Percentiles rank a stretch among this genome's conserved stretches.
phyloP scores from a whole-genome alignment of 2,329 filamentous ascomycete genomes.

The Coleophoma eucalyptorum region DNA sequence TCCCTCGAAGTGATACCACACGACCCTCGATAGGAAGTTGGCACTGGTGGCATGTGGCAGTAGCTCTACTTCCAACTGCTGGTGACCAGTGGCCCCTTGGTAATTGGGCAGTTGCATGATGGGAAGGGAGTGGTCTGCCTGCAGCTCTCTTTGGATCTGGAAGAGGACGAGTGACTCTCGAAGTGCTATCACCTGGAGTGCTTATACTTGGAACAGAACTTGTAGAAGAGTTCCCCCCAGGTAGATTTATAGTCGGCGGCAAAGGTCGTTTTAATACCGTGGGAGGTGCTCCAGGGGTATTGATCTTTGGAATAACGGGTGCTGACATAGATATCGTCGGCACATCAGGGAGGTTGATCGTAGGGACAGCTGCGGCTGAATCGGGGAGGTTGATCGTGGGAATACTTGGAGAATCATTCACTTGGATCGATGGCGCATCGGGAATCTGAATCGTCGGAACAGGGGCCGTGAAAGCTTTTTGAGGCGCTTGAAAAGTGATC shows the following conservation, averaged over 20 bases:
- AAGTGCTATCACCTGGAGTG: not conserved
- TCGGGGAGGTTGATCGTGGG: conserved; percentile 16
- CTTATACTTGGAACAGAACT: conserved; percentile 24
- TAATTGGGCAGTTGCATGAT: conserved; percentile 26
- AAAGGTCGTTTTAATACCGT: conserved; percentile 16
- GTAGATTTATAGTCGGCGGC: conserved; percentile 21
- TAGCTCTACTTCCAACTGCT: conserved; percentile 47
- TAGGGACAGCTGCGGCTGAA: conserved; percentile 15
- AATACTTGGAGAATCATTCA: conserved; percentile 29
- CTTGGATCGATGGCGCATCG: conserved; percentile 39
- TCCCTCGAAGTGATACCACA: conserved; percentile 78
- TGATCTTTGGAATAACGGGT: conserved; percentile 40
- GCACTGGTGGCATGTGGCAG: conserved; percentile 81
- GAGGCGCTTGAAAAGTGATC: conserved; percentile 19
- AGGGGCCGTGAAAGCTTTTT: conserved; percentile 22
- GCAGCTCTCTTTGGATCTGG: conserved; percentile 32
- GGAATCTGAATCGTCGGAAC: conserved; percentile 34
- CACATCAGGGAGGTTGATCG: conserved; percentile 26
- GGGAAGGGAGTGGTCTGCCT: conserved; percentile 26
- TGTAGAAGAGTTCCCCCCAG: no score
- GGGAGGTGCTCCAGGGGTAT: conserved; percentile 36
- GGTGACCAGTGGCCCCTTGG: conserved; percentile 52
- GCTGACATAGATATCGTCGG: conserved; percentile 21
- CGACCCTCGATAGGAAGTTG: conserved; percentile 81
- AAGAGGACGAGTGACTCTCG: conserved; percentile 21